These are phyloP conservation scores for Ramaria rubella DNA, from an alignment of 768 basidiomycete species.

Conservation along the genomic window DNA sequence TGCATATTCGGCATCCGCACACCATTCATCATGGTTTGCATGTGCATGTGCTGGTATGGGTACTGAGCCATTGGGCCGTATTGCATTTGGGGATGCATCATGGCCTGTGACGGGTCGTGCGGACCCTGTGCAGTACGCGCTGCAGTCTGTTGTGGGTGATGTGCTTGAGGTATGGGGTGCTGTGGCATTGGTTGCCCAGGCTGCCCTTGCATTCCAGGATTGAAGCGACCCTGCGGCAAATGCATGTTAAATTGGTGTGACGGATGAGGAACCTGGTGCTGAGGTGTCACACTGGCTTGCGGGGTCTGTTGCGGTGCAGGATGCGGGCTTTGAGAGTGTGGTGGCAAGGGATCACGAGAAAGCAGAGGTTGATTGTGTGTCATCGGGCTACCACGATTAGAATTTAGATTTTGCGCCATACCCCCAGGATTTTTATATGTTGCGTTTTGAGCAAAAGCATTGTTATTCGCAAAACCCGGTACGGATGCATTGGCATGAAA, in stretches of 20 bases:
- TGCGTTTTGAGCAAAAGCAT: slow-evolving; percentile 15
- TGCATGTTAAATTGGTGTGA: slow-evolving; percentile 6
- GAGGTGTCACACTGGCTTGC: not conserved
- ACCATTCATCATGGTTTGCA: slow-evolving; percentile 7
- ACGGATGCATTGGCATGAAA: slow-evolving; percentile 12
- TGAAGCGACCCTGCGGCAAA: not conserved
- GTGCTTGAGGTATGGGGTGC: slow-evolving; percentile 15
- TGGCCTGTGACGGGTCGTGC: slow-evolving; percentile 30
- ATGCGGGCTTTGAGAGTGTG: slow-evolving; percentile 8
- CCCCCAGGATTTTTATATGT: slow-evolving; percentile 15
- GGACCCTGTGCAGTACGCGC: slow-evolving; percentile 18
- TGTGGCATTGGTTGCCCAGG: slow-evolving; percentile 18
- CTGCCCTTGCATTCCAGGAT: not conserved
- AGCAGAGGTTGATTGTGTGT: slow-evolving; percentile 27
- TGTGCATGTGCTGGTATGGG: slow-evolving; percentile 3
- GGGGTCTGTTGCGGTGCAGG: not conserved
- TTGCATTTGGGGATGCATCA: slow-evolving; percentile 10
- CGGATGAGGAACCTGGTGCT: slow-evolving; percentile 1
- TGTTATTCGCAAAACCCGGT: slow-evolving; percentile 28
- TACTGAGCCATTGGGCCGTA: not conserved
- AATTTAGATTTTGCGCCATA: slow-evolving; percentile 14
- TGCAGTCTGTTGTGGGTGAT: slow-evolving; percentile 21
- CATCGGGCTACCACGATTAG: slow-evolving; percentile 34
- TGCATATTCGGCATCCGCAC: slow-evolving; percentile 2
- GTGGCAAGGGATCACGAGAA: slow-evolving; percentile 27